Evolutionary conservation across 257 asterid species (phyloP).

Genomic region (Primulina tabacum): DNA sequence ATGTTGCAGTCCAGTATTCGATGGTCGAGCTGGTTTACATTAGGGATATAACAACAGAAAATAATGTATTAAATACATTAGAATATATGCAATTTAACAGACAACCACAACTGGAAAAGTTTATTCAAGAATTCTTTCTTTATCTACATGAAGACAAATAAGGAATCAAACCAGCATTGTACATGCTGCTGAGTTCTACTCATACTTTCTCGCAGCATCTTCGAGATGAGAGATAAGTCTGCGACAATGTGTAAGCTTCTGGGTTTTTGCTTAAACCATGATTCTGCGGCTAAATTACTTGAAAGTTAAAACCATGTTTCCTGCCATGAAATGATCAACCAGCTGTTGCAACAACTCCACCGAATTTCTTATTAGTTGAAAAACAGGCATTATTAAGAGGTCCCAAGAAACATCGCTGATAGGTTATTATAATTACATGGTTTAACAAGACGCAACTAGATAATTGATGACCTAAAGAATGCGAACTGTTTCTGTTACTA

Average conservation of each 20-base stretch:
- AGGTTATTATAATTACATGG: not conserved
- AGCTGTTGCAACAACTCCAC: not conserved
- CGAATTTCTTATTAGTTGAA: not conserved
- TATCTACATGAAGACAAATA: not conserved
- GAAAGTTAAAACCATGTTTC: too few species aligned
- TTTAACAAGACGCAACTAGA: not conserved
- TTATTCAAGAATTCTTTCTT: not conserved
- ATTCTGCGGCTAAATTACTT: not conserved
- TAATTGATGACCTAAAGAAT: too few species aligned
- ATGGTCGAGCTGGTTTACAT: slow-evolving; percentile 66
- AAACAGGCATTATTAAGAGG: not conserved
- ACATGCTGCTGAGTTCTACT: not conserved
- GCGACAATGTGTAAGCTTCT: not conserved
- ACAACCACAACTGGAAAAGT: not conserved
- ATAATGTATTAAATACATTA: slow-evolving; percentile 16
- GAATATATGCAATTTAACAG: not conserved
- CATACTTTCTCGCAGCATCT: not conserved
- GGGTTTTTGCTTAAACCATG: too few species aligned
- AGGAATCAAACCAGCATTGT: not conserved
- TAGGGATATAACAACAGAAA: slow-evolving; percentile 1
- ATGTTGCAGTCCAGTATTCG: slow-evolving; percentile 87
- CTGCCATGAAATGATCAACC: too few species aligned
- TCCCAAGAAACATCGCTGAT: not conserved
- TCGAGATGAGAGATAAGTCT: too few species aligned
- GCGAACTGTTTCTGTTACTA: not conserved